These are phyloP conservation scores for Cryphonectria radicalis DNA, from an alignment of 2,329 filamentous ascomycete species.

Conservation along the genomic window DNA sequence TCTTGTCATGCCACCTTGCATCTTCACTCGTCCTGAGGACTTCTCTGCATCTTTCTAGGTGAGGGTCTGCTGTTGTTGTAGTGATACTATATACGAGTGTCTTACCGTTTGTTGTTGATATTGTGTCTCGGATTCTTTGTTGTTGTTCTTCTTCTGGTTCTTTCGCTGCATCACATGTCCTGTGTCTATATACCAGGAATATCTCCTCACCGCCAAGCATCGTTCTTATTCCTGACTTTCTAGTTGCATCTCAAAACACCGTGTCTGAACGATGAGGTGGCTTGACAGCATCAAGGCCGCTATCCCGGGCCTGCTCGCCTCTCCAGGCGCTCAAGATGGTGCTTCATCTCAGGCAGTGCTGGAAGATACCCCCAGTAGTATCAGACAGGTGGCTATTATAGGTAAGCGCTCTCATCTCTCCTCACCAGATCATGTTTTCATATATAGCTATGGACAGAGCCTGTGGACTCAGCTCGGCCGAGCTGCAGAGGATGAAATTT, in stretches of 20 bases:
- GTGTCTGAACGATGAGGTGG: conserved; percentile 26
- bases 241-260: background rate
- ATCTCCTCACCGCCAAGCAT: background rate
- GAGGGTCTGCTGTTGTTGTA: background rate
- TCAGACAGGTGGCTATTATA: conserved; percentile 40
- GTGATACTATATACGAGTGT: conserved; percentile 1
- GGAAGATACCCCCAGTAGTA: conserved; percentile 28
- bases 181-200: background rate
- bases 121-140: conserved; percentile 5
- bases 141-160: background rate
- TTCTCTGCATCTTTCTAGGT: background rate
- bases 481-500: background rate
- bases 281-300: conserved; percentile 27
- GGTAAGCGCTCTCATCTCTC: conserved; percentile 15
- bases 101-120: background rate
- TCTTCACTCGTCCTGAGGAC: background rate
- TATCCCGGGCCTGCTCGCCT: conserved; percentile 26
- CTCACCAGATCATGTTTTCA: background rate
- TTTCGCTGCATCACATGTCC: background rate
- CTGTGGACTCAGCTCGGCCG: background rate
- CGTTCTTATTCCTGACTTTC: background rate
- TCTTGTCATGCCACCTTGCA: background rate
- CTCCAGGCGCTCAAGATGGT: conserved; percentile 15
- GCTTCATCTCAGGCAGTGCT: conserved; percentile 14
- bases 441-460: background rate